Conservation (phyloP, 192 early-diverging fungal genomes). For the Backusella westeae region DNA sequence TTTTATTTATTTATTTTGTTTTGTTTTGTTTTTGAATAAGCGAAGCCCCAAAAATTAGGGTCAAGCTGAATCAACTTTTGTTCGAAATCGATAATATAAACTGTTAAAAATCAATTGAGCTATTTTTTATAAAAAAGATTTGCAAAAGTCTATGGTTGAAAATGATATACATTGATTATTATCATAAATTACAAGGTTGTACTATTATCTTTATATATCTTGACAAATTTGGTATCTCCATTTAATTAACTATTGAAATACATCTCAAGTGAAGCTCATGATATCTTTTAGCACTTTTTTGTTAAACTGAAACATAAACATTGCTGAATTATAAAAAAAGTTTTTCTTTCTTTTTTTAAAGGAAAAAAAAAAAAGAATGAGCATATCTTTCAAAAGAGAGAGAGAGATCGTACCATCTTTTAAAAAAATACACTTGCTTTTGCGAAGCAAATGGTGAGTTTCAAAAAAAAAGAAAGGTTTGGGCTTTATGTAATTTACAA, state of each 20-base stretch:
- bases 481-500: neutral
- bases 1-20: neutral
- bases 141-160: neutral
- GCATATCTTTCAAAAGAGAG: neutral
- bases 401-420: neutral
- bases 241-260: neutral
- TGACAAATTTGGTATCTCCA: neutral
- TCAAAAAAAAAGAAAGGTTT: neutral
- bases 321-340: neutral
- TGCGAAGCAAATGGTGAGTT: neutral
- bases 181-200: neutral
- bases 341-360: neutral
- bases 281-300: neutral
- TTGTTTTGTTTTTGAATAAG: neutral
- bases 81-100: neutral
- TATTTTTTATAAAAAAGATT: neutral
- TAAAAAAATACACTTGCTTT: neutral
- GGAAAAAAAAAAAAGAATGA: neutral
- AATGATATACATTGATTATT: neutral
- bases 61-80: conserved; percentile 1
- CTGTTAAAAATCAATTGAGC: neutral
- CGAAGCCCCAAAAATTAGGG: conserved; percentile 5
- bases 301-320: conserved; percentile 1
- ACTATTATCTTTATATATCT: neutral
- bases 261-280: neutral